phyloP scores from a whole-genome alignment of 2,329 filamentous ascomycete genomes.

The Penicillium concentricum region DNA sequence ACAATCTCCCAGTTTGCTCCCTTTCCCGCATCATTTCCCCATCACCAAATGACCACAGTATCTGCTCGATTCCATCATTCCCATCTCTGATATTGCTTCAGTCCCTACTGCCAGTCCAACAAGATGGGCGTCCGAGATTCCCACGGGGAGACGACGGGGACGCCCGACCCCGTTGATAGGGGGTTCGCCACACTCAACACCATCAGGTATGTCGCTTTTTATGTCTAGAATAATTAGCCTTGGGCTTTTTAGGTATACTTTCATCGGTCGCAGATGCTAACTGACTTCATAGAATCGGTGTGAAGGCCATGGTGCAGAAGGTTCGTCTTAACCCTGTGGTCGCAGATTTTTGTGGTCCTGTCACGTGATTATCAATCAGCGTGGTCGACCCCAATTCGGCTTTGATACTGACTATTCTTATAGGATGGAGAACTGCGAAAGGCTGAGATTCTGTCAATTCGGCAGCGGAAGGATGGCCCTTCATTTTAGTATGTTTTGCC shows the following conservation, averaged over 20 bases:
- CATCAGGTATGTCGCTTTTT: conserved; percentile 60
- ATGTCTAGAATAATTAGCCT: conserved; percentile 2
- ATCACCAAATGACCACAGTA: background rate
- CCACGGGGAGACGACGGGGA: conserved; percentile 53
- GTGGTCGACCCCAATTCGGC: no score
- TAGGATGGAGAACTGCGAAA: conserved; percentile 80
- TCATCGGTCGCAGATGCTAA: conserved; percentile 39
- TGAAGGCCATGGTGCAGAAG: conserved; percentile 68
- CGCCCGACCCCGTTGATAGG: conserved; percentile 65
- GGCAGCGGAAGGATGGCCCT: conserved; percentile 81
- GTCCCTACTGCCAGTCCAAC: conserved; percentile 4
- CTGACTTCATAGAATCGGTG: conserved; percentile 56
- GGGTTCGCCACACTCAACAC: conserved; percentile 83
- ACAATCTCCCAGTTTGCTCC: conserved; percentile 5
- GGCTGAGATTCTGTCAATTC: conserved; percentile 94
- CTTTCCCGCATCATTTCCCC: conserved; percentile 6
- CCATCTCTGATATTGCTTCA: conserved; percentile 3
- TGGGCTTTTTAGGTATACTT: conserved; percentile 15
- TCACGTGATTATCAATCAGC: conserved; percentile 33
- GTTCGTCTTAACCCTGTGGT: conserved; percentile 46
- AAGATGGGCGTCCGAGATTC: conserved; percentile 58
- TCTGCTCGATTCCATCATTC: conserved; percentile 5
- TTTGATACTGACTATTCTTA: conserved; percentile 13
- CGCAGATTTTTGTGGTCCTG: conserved; percentile 18
- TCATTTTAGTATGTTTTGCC: conserved; percentile 68